Evolutionary conservation across 83 land plant genomes (phyloP), one percentile per base, ranked within the genome.

Genomic region (Diphasiastrum complanatum): DNA sequence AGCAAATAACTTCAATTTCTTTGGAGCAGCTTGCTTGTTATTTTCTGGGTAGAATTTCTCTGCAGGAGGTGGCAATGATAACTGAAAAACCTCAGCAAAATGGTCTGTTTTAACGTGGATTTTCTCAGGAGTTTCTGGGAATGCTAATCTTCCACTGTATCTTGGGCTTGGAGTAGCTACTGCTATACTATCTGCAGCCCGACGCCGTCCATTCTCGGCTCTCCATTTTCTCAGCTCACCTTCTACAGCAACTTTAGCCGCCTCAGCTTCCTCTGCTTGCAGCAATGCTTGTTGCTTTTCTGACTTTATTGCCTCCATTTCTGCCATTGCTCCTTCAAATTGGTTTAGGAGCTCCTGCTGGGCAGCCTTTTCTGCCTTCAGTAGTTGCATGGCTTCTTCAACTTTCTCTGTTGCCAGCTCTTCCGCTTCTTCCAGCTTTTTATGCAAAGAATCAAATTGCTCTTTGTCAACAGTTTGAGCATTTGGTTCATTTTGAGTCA

Each of bases 161-260:
- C n/a, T n/a, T n/a, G n/a, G n/a, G n/a, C n/a, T n/a, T n/a, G n/a
- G n/a, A n/a, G n/a, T n/a, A n/a, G n/a, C n/a, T n/a, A n/a, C n/a
- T n/a, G n/a, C n/a, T n/a, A n/a, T n/a, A n/a, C n/a, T n/a, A n/a
- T n/a, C n/a, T n/a, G n/a, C n/a, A n/a, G n/a, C n/a, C n/a, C n/a
- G n/a, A n/a, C n/a, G n/a, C n/a, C n/a, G n/a, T n/a, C n/a, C n/a
- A n/a, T 81, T 79, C 46, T 91, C 90, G 5, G 67, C 64, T 41
- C 84, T 73, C 88, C 87, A 81, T 52, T 79, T 85, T 51, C 81
- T 69, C 26, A 92, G 76, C 29, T 92, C 95, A 49, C 83, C 81
- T 61, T 92, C 98, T 12, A 92, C 85, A 26, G 86, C 91, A 29
- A 68, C 69, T 72, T 79, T 92, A 10, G 98, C 98, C 43, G 86